Conservation (phyloP, 805 yeast species). For the Jamesozyma lodderae region DNA sequence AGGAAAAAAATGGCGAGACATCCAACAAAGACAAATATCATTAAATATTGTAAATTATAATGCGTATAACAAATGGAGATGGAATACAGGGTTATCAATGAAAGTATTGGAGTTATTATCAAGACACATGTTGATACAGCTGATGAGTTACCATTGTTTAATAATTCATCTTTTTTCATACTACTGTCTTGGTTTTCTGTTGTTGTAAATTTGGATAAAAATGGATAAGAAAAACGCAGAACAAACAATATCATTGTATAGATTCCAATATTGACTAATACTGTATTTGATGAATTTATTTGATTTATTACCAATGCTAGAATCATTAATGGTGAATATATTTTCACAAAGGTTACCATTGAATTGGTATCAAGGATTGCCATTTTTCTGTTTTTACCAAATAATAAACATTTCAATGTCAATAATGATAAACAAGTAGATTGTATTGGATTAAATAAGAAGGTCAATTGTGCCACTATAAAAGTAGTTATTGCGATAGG, state of each 20-base stretch:
- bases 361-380: too few species aligned
- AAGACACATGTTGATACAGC: too few species aligned
- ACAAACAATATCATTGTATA: background rate
- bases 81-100: background rate
- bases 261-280: too few species aligned
- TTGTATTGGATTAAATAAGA: constrained; percentile 10
- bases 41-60: constrained; percentile 17
- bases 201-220: background rate
- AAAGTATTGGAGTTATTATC: background rate
- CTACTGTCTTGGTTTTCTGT: background rate
- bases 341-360: background rate
- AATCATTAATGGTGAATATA: constrained; percentile 2
- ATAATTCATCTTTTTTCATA: background rate
- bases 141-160: background rate
- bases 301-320: too few species aligned
- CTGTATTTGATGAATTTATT: background rate
- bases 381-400: constrained; percentile 1
- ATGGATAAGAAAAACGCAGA: constrained; percentile 1
- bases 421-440: constrained; percentile 13
- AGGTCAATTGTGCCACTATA: constrained; percentile 4
- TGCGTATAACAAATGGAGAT: background rate
- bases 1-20: constrained; percentile 22
- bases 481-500: constrained; percentile 3
- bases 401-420: constrained; percentile 7
- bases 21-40: constrained; percentile 27